A percentile compares a stretch with the other conserved stretches of the same genome.
Conservation (phyloP, 2,329 filamentous ascomycete species). For the Xylariaceae sp. region DNA sequence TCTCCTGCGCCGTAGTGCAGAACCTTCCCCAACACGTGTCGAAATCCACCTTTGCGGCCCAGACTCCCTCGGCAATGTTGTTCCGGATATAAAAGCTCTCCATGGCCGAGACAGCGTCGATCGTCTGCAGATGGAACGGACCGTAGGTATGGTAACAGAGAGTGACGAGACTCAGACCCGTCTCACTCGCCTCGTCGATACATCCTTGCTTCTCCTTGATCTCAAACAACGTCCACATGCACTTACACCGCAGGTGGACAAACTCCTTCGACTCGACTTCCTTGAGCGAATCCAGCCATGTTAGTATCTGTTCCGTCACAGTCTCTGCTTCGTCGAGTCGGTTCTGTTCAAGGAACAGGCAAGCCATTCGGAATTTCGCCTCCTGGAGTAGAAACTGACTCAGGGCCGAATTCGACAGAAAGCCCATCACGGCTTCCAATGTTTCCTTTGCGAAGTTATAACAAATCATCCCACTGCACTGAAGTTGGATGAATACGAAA, state of each 20-base stretch:
- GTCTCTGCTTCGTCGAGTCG: constrained; percentile 23
- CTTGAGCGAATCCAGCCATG: constrained; percentile 23
- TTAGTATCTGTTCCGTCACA: constrained; percentile 19
- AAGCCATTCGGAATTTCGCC: constrained; percentile 25
- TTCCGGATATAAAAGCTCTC: constrained; percentile 22
- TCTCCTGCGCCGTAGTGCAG: constrained; percentile 8
- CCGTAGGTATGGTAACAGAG: constrained; percentile 25
- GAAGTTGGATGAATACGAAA: constrained; percentile 30
- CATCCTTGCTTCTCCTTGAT: constrained; percentile 23
- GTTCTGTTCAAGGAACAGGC: constrained; percentile 19
- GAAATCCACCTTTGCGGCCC: constrained; percentile 20
- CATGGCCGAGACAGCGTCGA: constrained; percentile 28
- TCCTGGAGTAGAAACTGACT: constrained; percentile 28
- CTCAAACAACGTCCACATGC: constrained; percentile 26
- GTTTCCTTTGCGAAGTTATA: constrained; percentile 23
- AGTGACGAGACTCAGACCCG: constrained; percentile 22
- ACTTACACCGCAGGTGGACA: constrained; percentile 25
- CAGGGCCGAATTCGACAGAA: constrained; percentile 13
- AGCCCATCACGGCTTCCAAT: constrained; percentile 20
- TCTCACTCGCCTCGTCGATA: constrained; percentile 20
- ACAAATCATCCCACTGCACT: constrained; percentile 27
- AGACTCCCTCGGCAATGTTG: constrained; percentile 15
- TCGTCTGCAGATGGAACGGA: constrained; percentile 26
- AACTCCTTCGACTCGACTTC: constrained; percentile 6
- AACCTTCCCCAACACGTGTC: constrained; percentile 23